These are phyloP conservation scores for Helicostylum pulchrum DNA, from an alignment of 192 early-diverging fungal species.

Conservation along the genomic window DNA sequence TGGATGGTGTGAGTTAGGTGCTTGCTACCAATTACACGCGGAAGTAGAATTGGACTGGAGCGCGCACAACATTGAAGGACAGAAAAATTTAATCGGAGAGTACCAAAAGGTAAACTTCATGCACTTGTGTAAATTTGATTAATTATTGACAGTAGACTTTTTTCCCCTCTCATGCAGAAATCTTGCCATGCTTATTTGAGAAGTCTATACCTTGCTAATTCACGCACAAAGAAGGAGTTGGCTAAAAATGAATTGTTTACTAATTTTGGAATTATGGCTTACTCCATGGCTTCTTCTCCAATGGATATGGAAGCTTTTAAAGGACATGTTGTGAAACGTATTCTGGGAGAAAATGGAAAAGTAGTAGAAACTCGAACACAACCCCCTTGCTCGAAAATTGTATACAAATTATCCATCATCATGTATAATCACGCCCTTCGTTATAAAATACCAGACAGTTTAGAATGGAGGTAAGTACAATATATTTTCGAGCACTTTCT, in stretches of 20 bases:
- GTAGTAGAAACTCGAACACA: not conserved
- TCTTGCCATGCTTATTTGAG: constrained; percentile 62
- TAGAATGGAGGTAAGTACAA: constrained; percentile 24
- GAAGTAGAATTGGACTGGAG: constrained; percentile 65
- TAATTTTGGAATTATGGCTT: constrained; percentile 49
- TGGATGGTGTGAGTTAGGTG: constrained; percentile 65
- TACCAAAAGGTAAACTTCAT: constrained; percentile 51
- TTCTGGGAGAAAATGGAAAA: constrained; percentile 24
- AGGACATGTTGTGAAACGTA: constrained; percentile 7
- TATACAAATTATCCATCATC: constrained; percentile 37
- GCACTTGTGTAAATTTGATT: too few relatives aligned
- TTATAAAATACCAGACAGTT: constrained; percentile 11
- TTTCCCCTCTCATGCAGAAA: constrained; percentile 32
- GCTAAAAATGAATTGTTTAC: constrained; percentile 37
- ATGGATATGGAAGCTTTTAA: constrained; percentile 53
- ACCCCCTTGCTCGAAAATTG: constrained; percentile 10
- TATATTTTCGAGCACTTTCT: constrained; percentile 8
- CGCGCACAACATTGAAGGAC: constrained; percentile 52
- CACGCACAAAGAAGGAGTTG: constrained; percentile 6
- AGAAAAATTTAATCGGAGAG: constrained; percentile 46
- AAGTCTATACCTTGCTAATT: constrained; percentile 10
- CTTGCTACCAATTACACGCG: constrained; percentile 52
- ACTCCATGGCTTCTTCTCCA: constrained; percentile 47
- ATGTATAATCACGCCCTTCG: constrained; percentile 24
- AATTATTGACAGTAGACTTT: not conserved